phyloP scores from a whole-genome alignment of 1,284 basidiomycete species.

The Pseudozyma sp. region DNA sequence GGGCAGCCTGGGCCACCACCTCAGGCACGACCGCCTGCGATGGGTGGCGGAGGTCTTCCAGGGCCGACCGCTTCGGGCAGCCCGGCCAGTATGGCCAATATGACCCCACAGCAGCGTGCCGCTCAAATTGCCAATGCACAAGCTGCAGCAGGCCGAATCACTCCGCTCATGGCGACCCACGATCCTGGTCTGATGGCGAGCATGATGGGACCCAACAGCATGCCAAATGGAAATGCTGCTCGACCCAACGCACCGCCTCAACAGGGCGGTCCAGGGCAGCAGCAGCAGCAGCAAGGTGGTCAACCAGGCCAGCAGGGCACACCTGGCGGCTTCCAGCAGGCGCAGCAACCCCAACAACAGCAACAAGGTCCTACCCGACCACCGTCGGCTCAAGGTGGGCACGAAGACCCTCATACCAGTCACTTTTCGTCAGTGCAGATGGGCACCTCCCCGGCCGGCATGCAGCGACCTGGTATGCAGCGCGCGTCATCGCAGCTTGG shows the following conservation, averaged over 20 bases:
- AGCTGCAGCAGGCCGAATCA: constrained; percentile 48
- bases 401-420: constrained; percentile 31
- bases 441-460: constrained; percentile 50
- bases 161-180: constrained; percentile 60
- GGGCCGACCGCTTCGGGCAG: constrained; percentile 31
- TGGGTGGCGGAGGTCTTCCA: constrained; percentile 21
- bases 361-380: constrained; percentile 30
- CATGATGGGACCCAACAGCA: constrained; percentile 54
- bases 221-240: constrained; percentile 36
- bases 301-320: constrained; percentile 30
- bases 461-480: constrained; percentile 25
- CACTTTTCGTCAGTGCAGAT: constrained; percentile 44
- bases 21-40: constrained; percentile 37
- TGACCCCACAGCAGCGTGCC: constrained; percentile 51
- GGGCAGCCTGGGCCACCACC: constrained; percentile 38
- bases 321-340: constrained; percentile 30
- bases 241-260: constrained; percentile 36
- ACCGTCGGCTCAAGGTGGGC: constrained; percentile 35
- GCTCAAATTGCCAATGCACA: constrained; percentile 52
- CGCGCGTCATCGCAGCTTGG: constrained; percentile 25
- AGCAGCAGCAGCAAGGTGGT: constrained; percentile 35
- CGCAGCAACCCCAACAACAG: constrained; percentile 37
- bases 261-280: constrained; percentile 39
- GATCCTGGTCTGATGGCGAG: constrained; percentile 60
- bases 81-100: constrained; percentile 42